Percentiles rank a stretch among this genome's conserved stretches.
phyloP scores from a whole-genome alignment of 73 alveolate species.

The Paramecium bursaria region DNA sequence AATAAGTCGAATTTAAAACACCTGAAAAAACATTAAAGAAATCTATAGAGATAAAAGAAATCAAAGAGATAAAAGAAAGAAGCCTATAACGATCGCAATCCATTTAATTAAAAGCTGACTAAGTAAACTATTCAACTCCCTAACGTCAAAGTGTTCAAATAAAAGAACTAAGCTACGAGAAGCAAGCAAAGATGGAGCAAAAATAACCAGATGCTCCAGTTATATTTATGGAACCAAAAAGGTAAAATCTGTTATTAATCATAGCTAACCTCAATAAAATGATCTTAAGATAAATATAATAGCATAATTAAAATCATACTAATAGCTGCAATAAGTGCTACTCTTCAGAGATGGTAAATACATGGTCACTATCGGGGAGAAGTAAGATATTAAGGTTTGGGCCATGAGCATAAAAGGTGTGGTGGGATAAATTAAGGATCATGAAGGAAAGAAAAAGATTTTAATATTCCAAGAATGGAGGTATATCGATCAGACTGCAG shows the following conservation, averaged over 20 bases:
- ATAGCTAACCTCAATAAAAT: constrained; percentile 25
- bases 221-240: background rate
- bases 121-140: too few relatives aligned
- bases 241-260: constrained; percentile 1
- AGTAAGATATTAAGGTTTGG: constrained; percentile 59
- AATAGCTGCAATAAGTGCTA: background rate
- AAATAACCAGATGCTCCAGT: constrained; percentile 1
- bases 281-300: constrained; percentile 2
- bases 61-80: too few relatives aligned
- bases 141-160: too few relatives aligned
- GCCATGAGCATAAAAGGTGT: constrained; percentile 18
- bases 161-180: constrained; percentile 25
- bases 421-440: constrained; percentile 30
- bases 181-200: constrained; percentile 8
- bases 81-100: too few relatives aligned
- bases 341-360: constrained; percentile 49
- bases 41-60: background rate
- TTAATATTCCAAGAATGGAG: constrained; percentile 47
- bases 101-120: too few relatives aligned
- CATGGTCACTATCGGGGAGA: constrained; percentile 37
- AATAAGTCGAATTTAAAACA: too few relatives aligned
- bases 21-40: constrained; percentile 11
- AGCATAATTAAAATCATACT: constrained; percentile 32
- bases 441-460: constrained; percentile 3
- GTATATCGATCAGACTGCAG: constrained; percentile 35